Evolutionary conservation across 2,329 filamentous ascomycete genomes (phyloP).

Genomic region (Lecanosticta acicola): DNA sequence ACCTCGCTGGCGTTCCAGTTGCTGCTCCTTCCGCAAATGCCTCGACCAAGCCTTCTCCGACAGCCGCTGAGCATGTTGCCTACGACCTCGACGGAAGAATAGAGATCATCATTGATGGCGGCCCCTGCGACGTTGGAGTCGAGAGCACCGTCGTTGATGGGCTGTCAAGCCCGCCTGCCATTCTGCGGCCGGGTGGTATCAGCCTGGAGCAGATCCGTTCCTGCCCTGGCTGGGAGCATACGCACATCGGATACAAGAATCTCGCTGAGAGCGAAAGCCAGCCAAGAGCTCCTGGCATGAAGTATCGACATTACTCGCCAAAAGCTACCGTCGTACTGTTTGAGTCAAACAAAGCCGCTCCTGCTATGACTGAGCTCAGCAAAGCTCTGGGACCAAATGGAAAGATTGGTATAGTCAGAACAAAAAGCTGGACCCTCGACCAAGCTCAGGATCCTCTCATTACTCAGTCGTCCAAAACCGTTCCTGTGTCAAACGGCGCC

Average conservation of each 20-base stretch:
- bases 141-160: slow-evolving; percentile 97
- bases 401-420: slow-evolving; percentile 39
- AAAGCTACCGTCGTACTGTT: slow-evolving; percentile 69
- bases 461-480: neutral
- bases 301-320: slow-evolving; percentile 96
- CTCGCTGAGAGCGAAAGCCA: slow-evolving; percentile 57
- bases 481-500: slow-evolving; percentile 12
- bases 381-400: slow-evolving; percentile 22
- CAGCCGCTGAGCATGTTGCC: slow-evolving; percentile 79
- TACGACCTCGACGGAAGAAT: slow-evolving; percentile 81
- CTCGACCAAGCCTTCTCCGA: slow-evolving; percentile 87
- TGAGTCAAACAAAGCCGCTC: slow-evolving; percentile 49
- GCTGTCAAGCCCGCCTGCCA: slow-evolving; percentile 69
- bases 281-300: slow-evolving; percentile 92
- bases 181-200: slow-evolving; percentile 82
- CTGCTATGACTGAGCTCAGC: slow-evolving; percentile 26
- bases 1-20: slow-evolving; percentile 68
- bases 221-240: slow-evolving; percentile 75
- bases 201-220: slow-evolving; percentile 70
- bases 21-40: slow-evolving; percentile 93
- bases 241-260: slow-evolving; percentile 73
- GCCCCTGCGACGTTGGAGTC: slow-evolving; percentile 78
- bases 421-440: slow-evolving; percentile 31
- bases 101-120: slow-evolving; percentile 82
- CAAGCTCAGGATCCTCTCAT: neutral